Evolutionary conservation across 768 basidiomycete genomes (phyloP).

Genomic region (Artomyces pyxidatus): DNA sequence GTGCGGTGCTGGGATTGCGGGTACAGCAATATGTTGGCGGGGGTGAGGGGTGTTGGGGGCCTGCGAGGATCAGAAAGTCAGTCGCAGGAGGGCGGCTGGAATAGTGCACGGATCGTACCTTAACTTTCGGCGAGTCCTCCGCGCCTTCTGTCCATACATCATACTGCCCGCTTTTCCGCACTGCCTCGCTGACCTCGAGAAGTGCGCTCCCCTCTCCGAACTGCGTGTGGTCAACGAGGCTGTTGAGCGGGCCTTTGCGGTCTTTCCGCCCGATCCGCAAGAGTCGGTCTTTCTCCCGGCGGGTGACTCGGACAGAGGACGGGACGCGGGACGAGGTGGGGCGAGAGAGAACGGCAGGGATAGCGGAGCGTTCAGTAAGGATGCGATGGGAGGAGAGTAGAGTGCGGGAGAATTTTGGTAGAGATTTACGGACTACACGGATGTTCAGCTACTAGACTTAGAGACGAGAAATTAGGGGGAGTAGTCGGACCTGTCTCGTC

Average conservation of each 20-base stretch:
- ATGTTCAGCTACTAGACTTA: no score
- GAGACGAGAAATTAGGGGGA: no score
- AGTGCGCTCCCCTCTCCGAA: slow-evolving; percentile 56
- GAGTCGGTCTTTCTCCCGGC: slow-evolving; percentile 68
- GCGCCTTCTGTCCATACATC: slow-evolving; percentile 52
- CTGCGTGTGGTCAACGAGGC: slow-evolving; percentile 59
- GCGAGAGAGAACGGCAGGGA: slow-evolving; percentile 76
- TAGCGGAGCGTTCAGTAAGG: slow-evolving; percentile 77
- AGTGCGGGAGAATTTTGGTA: slow-evolving; percentile 46
- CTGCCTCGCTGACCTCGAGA: slow-evolving; percentile 60
- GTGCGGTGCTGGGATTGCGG: slow-evolving; percentile 66
- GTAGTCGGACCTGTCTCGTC: slow-evolving; percentile 68
- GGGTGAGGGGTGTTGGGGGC: slow-evolving; percentile 40
- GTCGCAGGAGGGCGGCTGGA: not conserved
- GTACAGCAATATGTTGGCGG: slow-evolving; percentile 46
- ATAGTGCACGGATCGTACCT: slow-evolving; percentile 32
- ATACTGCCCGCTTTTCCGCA: slow-evolving; percentile 56
- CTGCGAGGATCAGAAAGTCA: slow-evolving; percentile 24
- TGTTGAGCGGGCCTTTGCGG: slow-evolving; percentile 66
- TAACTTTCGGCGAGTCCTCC: slow-evolving; percentile 34
- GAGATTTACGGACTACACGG: slow-evolving; percentile 45
- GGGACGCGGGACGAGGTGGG: slow-evolving; percentile 21
- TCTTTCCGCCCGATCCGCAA: slow-evolving; percentile 68
- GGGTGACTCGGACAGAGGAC: slow-evolving; percentile 38
- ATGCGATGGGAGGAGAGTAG: slow-evolving; percentile 69